Evolutionary conservation across 1,139 yeast genomes (phyloP).

Genomic region (Blastobotrys persicus): DNA sequence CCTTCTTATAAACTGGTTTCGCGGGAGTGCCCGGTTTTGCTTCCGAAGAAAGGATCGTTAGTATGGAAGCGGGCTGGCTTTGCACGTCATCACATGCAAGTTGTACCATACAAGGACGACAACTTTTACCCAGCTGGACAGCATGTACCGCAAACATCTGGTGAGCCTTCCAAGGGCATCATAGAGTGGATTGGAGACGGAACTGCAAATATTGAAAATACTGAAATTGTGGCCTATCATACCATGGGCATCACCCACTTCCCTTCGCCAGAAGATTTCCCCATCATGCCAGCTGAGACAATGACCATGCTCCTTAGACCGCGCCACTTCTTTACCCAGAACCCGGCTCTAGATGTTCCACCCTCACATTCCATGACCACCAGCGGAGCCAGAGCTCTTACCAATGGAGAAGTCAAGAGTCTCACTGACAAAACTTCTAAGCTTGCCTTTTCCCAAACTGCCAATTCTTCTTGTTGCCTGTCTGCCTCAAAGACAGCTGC

Average conservation of each 20-base stretch:
- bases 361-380: conserved; percentile 39
- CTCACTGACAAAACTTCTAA: conserved; percentile 12
- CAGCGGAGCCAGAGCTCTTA: conserved; percentile 10
- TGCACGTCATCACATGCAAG: conserved; percentile 67
- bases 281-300: conserved; percentile 85
- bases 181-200: conserved; percentile 17
- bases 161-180: conserved; percentile 53
- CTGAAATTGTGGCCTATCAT: conserved; percentile 68
- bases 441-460: conserved; percentile 11
- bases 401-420: conserved; percentile 12
- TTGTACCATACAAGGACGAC: conserved; percentile 61
- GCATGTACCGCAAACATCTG: conserved; percentile 61
- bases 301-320: conserved; percentile 73
- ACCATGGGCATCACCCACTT: conserved; percentile 82
- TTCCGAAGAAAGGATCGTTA: conserved; percentile 71
- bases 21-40: conserved; percentile 68
- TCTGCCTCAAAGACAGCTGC: neutral
- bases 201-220: conserved; percentile 47
- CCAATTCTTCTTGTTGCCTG: neutral
- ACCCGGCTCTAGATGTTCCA: conserved; percentile 71
- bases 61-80: conserved; percentile 81
- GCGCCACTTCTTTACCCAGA: conserved; percentile 70
- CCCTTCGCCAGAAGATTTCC: conserved; percentile 90
- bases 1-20: conserved; percentile 75
- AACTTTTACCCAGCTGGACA: conserved; percentile 71